phyloP scores from a whole-genome alignment of 768 basidiomycete genomes.

The Amanita exitialis region DNA sequence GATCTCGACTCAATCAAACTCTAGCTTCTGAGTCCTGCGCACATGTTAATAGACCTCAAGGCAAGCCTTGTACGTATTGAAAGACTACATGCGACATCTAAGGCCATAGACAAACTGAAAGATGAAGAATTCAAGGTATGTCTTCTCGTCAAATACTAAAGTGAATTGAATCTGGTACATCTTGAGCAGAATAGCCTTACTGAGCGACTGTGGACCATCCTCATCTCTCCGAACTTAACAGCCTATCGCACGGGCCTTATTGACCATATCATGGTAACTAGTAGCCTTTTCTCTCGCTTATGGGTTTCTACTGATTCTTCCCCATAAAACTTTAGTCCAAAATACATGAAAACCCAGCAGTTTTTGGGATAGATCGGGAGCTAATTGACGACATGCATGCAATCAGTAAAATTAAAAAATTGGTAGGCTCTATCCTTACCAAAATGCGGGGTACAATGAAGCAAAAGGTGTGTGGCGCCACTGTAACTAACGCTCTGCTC shows the following conservation, averaged over 20 bases:
- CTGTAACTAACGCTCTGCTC: background rate
- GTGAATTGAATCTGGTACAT: background rate
- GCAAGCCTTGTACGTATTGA: background rate
- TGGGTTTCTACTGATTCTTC: background rate
- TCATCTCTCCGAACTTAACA: conserved; percentile 1
- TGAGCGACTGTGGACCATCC: background rate
- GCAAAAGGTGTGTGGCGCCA: background rate
- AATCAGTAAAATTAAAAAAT: background rate
- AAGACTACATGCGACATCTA: background rate
- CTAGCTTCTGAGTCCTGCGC: conserved; percentile 1
- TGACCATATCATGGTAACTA: background rate
- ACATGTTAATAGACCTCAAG: conserved; percentile 2
- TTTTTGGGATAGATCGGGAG: background rate
- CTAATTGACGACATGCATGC: background rate
- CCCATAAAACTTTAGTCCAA: conserved; percentile 1
- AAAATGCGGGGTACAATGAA: background rate
- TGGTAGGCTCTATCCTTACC: background rate
- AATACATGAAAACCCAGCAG: background rate
- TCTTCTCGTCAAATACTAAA: background rate
- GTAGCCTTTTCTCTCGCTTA: background rate
- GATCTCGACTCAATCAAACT: background rate
- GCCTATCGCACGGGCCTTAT: background rate
- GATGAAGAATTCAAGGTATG: background rate
- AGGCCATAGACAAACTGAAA: background rate
- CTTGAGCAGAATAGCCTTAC: background rate